Conservation (phyloP, 441 rosid genomes). For the Rhodomyrtus psidioides region DNA sequence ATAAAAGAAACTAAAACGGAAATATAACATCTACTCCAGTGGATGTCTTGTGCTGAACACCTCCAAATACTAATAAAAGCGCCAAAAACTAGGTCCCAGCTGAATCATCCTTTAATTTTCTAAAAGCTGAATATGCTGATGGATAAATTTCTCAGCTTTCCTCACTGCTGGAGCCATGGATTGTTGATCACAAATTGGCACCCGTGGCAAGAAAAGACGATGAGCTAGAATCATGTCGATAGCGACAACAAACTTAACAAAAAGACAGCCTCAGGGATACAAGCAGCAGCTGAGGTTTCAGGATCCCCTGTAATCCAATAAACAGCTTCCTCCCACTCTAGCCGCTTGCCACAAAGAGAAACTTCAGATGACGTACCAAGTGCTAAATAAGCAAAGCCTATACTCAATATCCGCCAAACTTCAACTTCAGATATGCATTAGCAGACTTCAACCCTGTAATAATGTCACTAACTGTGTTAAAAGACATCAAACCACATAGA, state of each 20-base stretch:
- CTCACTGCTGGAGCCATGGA: slow-evolving; percentile 33
- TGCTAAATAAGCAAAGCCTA: background rate
- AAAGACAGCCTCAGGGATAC: slow-evolving; percentile 12
- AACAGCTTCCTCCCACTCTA: slow-evolving; percentile 21
- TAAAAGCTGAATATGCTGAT: slow-evolving; percentile 22
- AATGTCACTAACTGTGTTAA: background rate
- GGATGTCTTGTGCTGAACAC: slow-evolving; percentile 22
- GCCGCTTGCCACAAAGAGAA: slow-evolving; percentile 21
- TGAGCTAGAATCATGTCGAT: slow-evolving; percentile 30
- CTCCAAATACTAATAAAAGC: slow-evolving; percentile 16
- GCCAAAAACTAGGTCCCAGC: slow-evolving; percentile 19
- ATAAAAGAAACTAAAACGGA: slow-evolving; percentile 18
- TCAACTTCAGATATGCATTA: slow-evolving; percentile 23
- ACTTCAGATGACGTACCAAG: background rate
- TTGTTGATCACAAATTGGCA: slow-evolving; percentile 22
- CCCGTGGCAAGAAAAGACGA: slow-evolving; percentile 3
- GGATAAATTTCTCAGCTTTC: slow-evolving; percentile 43
- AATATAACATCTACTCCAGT: slow-evolving; percentile 28
- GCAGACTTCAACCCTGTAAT: slow-evolving; percentile 55
- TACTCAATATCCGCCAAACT: slow-evolving; percentile 29
- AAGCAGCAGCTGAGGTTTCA: background rate
- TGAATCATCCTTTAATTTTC: slow-evolving; percentile 32
- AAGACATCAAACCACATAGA: background rate
- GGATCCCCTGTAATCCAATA: slow-evolving; percentile 6
- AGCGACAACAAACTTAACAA: slow-evolving; percentile 8